phyloP scores from a whole-genome alignment of 2,329 filamentous ascomycete species.

The Chrysosphaeria jannelii region DNA sequence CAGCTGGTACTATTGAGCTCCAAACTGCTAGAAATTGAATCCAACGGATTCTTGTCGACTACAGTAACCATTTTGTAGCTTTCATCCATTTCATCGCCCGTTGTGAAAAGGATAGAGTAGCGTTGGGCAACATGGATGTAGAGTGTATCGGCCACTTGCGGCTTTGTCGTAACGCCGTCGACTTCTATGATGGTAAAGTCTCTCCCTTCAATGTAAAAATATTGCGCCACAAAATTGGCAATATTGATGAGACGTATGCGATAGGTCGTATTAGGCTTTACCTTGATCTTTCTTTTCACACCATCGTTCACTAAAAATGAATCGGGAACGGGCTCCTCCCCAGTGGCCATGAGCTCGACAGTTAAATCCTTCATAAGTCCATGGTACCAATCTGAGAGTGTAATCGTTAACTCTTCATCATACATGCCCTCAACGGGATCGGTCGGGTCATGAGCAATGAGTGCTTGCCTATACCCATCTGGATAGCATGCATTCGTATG shows the following conservation, averaged over 20 bases:
- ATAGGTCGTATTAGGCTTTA: slow-evolving; percentile 40
- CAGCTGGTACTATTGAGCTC: slow-evolving; percentile 40
- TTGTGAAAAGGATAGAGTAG: slow-evolving; percentile 26
- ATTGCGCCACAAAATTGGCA: slow-evolving; percentile 37
- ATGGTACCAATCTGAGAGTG: slow-evolving; percentile 44
- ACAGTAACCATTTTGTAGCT: slow-evolving; percentile 25
- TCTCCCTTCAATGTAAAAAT: slow-evolving; percentile 35
- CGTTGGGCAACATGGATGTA: slow-evolving; percentile 40
- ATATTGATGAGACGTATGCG: slow-evolving; percentile 43
- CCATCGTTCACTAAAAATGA: slow-evolving; percentile 43
- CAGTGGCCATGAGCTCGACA: slow-evolving; percentile 18
- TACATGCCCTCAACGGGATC: slow-evolving; percentile 24
- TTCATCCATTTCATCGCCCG: slow-evolving; percentile 25
- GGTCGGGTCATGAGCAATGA: slow-evolving; percentile 18
- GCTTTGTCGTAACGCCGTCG: slow-evolving; percentile 38
- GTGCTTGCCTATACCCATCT: slow-evolving; percentile 17
- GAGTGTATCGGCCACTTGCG: slow-evolving; percentile 26
- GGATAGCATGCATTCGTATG: slow-evolving; percentile 38
- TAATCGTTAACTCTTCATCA: slow-evolving; percentile 32
- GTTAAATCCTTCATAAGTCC: slow-evolving; percentile 19
- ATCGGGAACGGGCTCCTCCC: slow-evolving; percentile 35
- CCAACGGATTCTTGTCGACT: slow-evolving; percentile 26
- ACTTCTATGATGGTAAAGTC: slow-evolving; percentile 42
- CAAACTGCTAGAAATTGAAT: slow-evolving; percentile 30
- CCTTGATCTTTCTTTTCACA: slow-evolving; percentile 22